phyloP scores from a whole-genome alignment of 148 eudicot species.

The Nyssa sinensis region DNA sequence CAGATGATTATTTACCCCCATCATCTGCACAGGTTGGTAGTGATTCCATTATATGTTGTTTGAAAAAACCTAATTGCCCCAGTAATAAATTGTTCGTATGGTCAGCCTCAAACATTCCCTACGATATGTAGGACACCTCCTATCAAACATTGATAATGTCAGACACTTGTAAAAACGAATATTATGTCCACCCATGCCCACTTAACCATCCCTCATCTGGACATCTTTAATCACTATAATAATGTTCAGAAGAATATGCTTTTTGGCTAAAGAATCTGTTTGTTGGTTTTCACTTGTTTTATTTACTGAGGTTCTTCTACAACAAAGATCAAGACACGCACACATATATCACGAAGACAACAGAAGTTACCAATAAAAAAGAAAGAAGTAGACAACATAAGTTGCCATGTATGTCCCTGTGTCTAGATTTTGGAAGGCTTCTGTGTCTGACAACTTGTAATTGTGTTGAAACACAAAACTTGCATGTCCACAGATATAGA shows the following conservation, averaged over 20 bases:
- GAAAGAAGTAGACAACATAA: too few relatives aligned
- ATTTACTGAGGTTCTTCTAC: not conserved
- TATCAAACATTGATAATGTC: not conserved
- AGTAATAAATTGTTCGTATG: not conserved
- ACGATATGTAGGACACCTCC: not conserved
- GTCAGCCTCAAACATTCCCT: not conserved
- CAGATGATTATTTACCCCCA: constrained; percentile 22
- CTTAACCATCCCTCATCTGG: not conserved
- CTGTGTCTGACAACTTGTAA: too few relatives aligned
- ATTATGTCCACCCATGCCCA: not conserved
- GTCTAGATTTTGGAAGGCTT: too few relatives aligned
- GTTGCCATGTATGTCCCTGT: not conserved
- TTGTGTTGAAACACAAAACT: too few relatives aligned
- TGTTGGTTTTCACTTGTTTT: not conserved
- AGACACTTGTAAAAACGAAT: not conserved
- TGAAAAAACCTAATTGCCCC: not conserved
- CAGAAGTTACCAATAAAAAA: not conserved
- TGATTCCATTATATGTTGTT: not conserved
- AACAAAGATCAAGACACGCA: not conserved
- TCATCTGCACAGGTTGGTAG: constrained; percentile 42
- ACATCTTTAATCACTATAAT: not conserved
- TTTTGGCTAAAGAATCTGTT: too few relatives aligned
- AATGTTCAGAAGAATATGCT: not conserved
- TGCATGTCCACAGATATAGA: too few relatives aligned
- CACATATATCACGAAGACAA: not conserved